Conservation (phyloP, 1,139 yeast genomes). For the Citeromyces hawaiiensis region DNA sequence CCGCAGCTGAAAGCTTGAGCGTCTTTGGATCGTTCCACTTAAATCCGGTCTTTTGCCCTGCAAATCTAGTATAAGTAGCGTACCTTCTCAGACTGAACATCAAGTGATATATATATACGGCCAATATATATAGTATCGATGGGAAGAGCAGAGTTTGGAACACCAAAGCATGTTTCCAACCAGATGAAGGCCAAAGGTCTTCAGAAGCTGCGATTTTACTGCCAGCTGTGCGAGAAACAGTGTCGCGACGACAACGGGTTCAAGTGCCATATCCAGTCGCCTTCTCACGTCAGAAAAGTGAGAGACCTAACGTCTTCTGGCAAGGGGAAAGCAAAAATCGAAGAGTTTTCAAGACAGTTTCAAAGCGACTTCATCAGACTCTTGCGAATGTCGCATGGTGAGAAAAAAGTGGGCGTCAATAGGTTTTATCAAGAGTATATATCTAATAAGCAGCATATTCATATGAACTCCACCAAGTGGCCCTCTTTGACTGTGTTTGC, state of each 20-base stretch:
- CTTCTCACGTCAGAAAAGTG: conserved; percentile 55
- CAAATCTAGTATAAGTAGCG: conserved; percentile 5
- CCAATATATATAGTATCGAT: conserved; percentile 14
- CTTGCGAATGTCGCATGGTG: conserved; percentile 63
- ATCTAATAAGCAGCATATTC: conserved; percentile 67
- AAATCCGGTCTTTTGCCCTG: not conserved
- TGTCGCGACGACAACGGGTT: conserved; percentile 95
- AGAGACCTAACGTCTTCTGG: conserved; percentile 16
- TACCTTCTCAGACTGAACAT: conserved; percentile 5
- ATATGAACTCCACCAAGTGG: conserved; percentile 86
- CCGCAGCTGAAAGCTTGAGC: conserved; percentile 7
- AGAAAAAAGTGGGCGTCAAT: conserved; percentile 68
- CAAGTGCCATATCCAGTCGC: conserved; percentile 71
- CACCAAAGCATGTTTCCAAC: conserved; percentile 73
- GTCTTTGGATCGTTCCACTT: conserved; percentile 1
- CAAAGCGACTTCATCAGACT: conserved; percentile 51
- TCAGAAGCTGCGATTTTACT: conserved; percentile 75
- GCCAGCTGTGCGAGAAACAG: conserved; percentile 87
- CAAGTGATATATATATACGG: not conserved
- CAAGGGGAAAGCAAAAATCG: conserved; percentile 32
- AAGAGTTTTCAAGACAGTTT: conserved; percentile 47
- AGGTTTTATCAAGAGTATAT: conserved; percentile 83
- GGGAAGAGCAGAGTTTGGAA: conserved; percentile 61
- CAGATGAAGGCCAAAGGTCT: conserved; percentile 75
- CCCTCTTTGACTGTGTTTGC: conserved; percentile 56